Evolutionary conservation across 225 moss, liverwort and hornwort genomes (phyloP), one percentile per base, ranked within the genome.

Genomic region (Lunularia cruciata): DNA sequence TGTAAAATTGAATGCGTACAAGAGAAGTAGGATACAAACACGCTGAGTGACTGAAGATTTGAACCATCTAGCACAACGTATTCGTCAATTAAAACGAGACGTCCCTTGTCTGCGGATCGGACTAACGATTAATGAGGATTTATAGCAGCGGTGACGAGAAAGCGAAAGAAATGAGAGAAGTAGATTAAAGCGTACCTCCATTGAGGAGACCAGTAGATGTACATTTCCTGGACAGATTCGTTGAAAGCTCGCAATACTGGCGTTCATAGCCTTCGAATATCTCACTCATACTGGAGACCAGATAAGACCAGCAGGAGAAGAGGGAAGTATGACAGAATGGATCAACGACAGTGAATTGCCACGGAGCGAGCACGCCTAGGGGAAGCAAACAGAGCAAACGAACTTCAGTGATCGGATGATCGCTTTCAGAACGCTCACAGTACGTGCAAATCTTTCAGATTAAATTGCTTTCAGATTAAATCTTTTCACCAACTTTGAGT

Each of bases 221-320:
- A 47, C 85, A 79, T 68, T 83, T 86, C 4, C 85, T 73, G 28
- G 77, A 74, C 36, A 86, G 65, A 65, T 83, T 82, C 42, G 83
- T 76, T 16, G 85, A 86, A 31, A 83, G 68, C 69, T 86, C 85
- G 38, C 83, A 86, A 45, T 86, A 86, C 77, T 86, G 85, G 68
- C 85, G 73, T 54, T 86, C 85, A 70, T 86, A 86, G 76, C 79
- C 83, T 57, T 86, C 85, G 35, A 83, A 86, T 22, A 82, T 79
- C 56, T 86, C 85, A 73, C 79, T 82, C 85, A 86, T 86, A 25
- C 46, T 77, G 65, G 33, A 51, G 36, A 54, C n/a, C 13, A 43
- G 1, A 47, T 47, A 32, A 30, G 47, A 31, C 47, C 19, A 32
- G 47, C 48, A 31, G 47, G 47, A 32, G 38, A 47, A 32, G 19